phyloP scores from a whole-genome alignment of 2,329 filamentous ascomycete genomes.

The Colletotrichum nymphaeae region DNA sequence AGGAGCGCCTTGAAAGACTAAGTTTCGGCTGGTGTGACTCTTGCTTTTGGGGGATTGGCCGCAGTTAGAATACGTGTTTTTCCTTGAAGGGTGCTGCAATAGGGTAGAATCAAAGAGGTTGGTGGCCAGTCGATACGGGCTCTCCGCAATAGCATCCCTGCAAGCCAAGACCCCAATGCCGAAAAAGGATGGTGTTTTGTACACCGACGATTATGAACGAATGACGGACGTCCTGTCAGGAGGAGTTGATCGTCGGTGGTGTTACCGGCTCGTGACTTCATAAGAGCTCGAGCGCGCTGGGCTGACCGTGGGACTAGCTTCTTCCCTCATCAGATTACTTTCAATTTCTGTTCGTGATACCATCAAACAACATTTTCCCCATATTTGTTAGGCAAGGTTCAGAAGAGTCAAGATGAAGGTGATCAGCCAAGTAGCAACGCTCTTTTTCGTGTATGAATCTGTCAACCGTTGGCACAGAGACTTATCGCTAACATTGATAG shows the following conservation, averaged over 20 bases:
- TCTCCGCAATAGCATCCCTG: constrained; percentile 5
- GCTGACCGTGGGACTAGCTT: background rate
- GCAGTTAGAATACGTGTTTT: background rate
- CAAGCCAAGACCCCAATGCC: constrained; percentile 12
- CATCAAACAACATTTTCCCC: background rate
- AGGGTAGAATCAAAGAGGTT: background rate
- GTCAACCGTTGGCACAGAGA: background rate
- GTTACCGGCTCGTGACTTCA: background rate
- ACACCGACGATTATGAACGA: constrained; percentile 9
- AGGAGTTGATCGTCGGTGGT: background rate
- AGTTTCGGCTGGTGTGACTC: background rate
- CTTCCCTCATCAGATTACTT: background rate
- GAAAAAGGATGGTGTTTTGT: constrained; percentile 20
- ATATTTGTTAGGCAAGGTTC: background rate
- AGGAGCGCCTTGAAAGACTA: background rate
- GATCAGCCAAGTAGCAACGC: background rate
- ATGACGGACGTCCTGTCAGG: background rate
- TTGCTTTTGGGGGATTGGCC: background rate
- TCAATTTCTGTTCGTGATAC: background rate
- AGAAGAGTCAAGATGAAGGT: background rate
- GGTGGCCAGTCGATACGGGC: constrained; percentile 4
- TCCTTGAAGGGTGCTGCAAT: background rate
- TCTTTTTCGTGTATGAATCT: background rate
- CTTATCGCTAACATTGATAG: background rate
- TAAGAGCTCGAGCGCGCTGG: background rate